Evolutionary conservation across 306 rosid genomes (phyloP).

Genomic region (Lathyrus tuberosus): DNA sequence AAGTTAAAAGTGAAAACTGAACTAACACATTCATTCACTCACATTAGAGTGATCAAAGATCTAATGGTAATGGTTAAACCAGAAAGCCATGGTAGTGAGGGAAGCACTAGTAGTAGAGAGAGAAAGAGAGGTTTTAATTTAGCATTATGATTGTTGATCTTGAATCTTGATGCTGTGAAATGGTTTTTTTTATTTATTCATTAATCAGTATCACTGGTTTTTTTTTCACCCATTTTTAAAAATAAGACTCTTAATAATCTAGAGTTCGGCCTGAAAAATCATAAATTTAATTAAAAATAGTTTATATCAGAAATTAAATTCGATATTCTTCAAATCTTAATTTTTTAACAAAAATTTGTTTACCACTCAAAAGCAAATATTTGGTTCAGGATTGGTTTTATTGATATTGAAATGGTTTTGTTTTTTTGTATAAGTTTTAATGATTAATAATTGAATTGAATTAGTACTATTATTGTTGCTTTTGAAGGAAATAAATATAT

Average conservation of each 20-base stretch:
- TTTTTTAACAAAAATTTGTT: no score
- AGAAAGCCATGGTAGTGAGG: slow-evolving; percentile 34
- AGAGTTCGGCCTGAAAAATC: no score
- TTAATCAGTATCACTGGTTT: not conserved
- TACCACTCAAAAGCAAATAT: no score
- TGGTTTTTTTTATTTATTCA: slow-evolving; percentile 9
- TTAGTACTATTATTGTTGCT: not conserved
- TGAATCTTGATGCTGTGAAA: slow-evolving; percentile 38
- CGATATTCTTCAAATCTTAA: no score
- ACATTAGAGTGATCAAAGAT: slow-evolving; percentile 53
- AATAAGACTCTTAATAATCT: no score
- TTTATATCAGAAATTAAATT: no score
- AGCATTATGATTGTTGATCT: slow-evolving; percentile 49
- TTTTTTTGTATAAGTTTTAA: not conserved
- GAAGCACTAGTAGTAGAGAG: not conserved
- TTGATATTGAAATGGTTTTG: not conserved
- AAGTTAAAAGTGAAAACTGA: no score
- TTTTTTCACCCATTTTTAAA: no score
- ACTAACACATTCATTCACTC: not conserved
- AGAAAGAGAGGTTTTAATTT: slow-evolving; percentile 32
- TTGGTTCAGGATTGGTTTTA: no score
- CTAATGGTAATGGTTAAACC: slow-evolving; percentile 45
- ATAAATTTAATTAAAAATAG: no score
- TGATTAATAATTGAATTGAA: slow-evolving; percentile 1
- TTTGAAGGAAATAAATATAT: not conserved